Evolutionary conservation across 2,329 filamentous ascomycete species (phyloP).

Genomic region (Exophiala calicioides): DNA sequence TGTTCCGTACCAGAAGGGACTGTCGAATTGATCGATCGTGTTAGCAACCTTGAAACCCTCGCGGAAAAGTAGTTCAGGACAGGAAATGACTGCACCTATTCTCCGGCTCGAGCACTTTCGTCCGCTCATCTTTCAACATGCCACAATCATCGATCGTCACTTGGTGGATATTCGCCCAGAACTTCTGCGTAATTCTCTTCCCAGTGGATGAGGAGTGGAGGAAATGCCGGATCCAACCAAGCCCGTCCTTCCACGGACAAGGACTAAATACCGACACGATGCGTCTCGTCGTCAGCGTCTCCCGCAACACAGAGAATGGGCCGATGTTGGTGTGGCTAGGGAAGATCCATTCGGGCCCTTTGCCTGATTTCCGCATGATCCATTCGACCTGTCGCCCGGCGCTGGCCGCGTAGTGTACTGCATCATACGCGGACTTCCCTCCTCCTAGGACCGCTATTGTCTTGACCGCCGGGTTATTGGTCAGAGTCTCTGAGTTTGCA

Average conservation of each 20-base stretch:
- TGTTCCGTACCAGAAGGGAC: constrained; percentile 55
- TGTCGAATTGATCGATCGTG: constrained; percentile 4
- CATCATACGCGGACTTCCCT: constrained; percentile 66
- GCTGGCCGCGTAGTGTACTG: constrained; percentile 62
- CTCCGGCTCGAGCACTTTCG: constrained; percentile 43
- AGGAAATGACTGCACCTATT: constrained; percentile 32
- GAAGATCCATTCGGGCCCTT: constrained; percentile 43
- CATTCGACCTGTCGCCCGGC: constrained; percentile 53
- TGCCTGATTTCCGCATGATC: constrained; percentile 45
- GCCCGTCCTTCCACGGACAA: constrained; percentile 67
- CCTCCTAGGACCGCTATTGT: constrained; percentile 60
- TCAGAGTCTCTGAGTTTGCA: constrained; percentile 44
- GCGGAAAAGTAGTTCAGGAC: background rate
- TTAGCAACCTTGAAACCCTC: background rate
- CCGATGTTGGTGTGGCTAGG: constrained; percentile 23
- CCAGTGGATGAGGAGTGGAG: constrained; percentile 56
- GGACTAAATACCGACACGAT: constrained; percentile 73
- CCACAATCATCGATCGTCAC: constrained; percentile 52
- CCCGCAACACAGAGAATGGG: constrained; percentile 66
- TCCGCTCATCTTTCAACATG: constrained; percentile 48
- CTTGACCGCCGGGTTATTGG: constrained; percentile 44
- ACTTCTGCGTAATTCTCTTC: constrained; percentile 48
- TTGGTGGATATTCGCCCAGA: constrained; percentile 55
- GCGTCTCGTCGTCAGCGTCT: constrained; percentile 66
- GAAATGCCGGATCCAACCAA: constrained; percentile 46